These are phyloP conservation scores for Annulohypoxylon bovei DNA, from an alignment of 495 filamentous ascomycete species.

Conservation along the genomic window DNA sequence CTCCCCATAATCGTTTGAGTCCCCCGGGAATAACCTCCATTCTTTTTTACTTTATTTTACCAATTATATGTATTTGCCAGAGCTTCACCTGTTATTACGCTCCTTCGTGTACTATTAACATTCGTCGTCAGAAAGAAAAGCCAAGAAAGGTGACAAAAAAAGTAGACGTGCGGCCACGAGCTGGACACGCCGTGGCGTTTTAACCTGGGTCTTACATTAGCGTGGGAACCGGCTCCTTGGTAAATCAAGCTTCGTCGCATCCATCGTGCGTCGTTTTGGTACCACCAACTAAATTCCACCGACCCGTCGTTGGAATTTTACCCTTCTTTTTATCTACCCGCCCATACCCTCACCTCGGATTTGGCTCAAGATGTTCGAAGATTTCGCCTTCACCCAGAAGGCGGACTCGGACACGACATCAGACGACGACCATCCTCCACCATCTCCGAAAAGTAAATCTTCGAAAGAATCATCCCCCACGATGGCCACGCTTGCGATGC, in stretches of 20 bases:
- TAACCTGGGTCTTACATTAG: conserved; percentile 38
- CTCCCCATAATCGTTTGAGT: not conserved
- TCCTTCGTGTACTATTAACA: not conserved
- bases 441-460: conserved; percentile 14
- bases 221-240: conserved; percentile 34
- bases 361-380: conserved; percentile 20
- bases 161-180: conserved; percentile 36
- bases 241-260: conserved; percentile 37
- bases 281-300: conserved; percentile 35
- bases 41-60: not conserved
- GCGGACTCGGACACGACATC: conserved; percentile 16
- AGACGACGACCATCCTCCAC: conserved; percentile 32
- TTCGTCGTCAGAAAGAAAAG: not conserved
- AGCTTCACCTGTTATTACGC: not conserved
- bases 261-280: conserved; percentile 22
- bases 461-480: conserved; percentile 2
- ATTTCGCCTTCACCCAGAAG: conserved; percentile 26
- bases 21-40: not conserved
- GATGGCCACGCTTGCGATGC: conserved; percentile 5
- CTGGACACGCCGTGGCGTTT: conserved; percentile 34
- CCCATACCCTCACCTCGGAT: not conserved
- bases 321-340: conserved; percentile 4
- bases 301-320: conserved; percentile 21
- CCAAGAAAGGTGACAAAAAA: conserved; percentile 10
- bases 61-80: not conserved